These are phyloP conservation scores for Neoascochyta sp. DNA, from an alignment of 2,329 filamentous ascomycete species.

Conservation along the genomic window DNA sequence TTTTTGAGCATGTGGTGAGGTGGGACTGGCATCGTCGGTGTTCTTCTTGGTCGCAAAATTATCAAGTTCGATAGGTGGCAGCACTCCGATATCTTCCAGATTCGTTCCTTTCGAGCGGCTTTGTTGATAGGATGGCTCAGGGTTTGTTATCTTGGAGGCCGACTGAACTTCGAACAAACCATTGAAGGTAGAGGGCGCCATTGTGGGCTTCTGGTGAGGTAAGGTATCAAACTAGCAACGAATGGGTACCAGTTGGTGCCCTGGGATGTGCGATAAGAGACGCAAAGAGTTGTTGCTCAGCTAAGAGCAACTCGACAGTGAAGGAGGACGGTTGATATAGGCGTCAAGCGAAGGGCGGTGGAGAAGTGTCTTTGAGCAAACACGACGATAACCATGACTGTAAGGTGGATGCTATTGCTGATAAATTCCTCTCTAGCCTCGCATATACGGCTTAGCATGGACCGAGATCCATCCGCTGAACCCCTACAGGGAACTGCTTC, in stretches of 20 bases:
- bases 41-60: constrained; percentile 18
- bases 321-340: too few species aligned
- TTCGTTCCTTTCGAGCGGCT: constrained; percentile 10
- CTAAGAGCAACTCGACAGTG: too few species aligned
- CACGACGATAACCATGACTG: constrained; percentile 9
- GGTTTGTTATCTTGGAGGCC: constrained; percentile 33
- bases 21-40: constrained; percentile 8
- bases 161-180: constrained; percentile 45
- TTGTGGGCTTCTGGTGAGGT: too few species aligned
- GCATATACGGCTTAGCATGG: constrained; percentile 1
- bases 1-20: constrained; percentile 8
- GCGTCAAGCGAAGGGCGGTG: background rate
- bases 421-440: constrained; percentile 16
- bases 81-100: constrained; percentile 11
- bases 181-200: constrained; percentile 38
- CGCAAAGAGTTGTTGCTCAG: too few species aligned
- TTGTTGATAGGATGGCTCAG: constrained; percentile 37
- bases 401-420: constrained; percentile 18
- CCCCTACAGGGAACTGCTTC: too few species aligned
- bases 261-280: too few species aligned
- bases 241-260: too few species aligned
- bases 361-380: constrained; percentile 1
- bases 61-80: constrained; percentile 37
- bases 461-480: constrained; percentile 8
- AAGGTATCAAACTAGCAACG: too few species aligned